Percentiles rank a stretch among this genome's conserved stretches.
Evolutionary conservation across 1,139 yeast genomes (phyloP).

Genomic region (Candida sanyaensis): DNA sequence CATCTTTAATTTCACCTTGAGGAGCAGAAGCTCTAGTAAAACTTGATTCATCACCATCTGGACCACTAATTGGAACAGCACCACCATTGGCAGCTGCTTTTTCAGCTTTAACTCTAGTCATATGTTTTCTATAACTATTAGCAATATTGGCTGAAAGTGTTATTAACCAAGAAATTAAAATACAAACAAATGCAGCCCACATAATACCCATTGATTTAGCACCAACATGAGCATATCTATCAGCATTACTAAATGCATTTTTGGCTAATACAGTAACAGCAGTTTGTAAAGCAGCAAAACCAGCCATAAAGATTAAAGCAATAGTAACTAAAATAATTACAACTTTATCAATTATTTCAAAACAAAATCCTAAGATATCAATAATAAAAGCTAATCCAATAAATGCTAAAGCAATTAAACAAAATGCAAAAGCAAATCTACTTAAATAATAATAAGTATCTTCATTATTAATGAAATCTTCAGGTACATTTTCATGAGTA

Average conservation of each 20-base stretch:
- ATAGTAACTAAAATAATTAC: slow-evolving; percentile 53
- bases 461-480: slow-evolving; percentile 55
- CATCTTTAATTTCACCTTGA: slow-evolving; percentile 21
- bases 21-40: slow-evolving; percentile 43
- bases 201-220: slow-evolving; percentile 59
- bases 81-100: slow-evolving; percentile 7
- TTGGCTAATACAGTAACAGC: slow-evolving; percentile 68
- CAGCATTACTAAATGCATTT: slow-evolving; percentile 56
- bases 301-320: slow-evolving; percentile 56
- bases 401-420: slow-evolving; percentile 62
- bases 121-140: slow-evolving; percentile 48
- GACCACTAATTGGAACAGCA: slow-evolving; percentile 12
- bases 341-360: slow-evolving; percentile 52
- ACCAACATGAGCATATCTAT: slow-evolving; percentile 51
- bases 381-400: slow-evolving; percentile 41
- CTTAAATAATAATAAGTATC: slow-evolving; percentile 66
- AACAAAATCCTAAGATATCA: slow-evolving; percentile 45
- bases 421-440: slow-evolving; percentile 69
- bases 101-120: slow-evolving; percentile 32
- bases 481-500: slow-evolving; percentile 52
- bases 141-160: slow-evolving; percentile 56
- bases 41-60: slow-evolving; percentile 44
- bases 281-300: slow-evolving; percentile 66
- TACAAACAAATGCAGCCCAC: slow-evolving; percentile 67
- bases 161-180: slow-evolving; percentile 54